These are phyloP conservation scores for Ilyonectria destructans DNA, from an alignment of 2,329 filamentous ascomycete species.

Conservation along the genomic window DNA sequence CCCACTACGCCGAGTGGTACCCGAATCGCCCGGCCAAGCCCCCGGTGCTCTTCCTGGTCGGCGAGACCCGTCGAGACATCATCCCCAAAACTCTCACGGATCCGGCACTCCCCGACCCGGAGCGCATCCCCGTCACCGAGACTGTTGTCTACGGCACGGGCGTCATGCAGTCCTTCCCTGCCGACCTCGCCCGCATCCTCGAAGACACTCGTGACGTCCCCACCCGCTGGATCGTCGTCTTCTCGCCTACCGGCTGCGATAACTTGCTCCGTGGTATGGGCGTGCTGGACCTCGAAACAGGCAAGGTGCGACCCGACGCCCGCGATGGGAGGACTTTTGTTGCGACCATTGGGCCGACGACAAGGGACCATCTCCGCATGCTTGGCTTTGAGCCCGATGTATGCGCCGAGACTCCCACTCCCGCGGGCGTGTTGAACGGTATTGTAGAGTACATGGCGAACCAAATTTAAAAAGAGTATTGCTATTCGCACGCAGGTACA, in stretches of 20 bases:
- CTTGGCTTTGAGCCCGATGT: constrained; percentile 82
- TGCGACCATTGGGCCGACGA: constrained; percentile 95
- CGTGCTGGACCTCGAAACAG: constrained; percentile 64
- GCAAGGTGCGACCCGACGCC: constrained; percentile 53
- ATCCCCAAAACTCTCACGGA: constrained; percentile 87
- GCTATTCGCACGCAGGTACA: too few species aligned
- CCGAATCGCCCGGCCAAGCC: constrained; percentile 63
- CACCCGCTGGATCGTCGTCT: constrained; percentile 82
- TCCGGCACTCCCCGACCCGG: constrained; percentile 61
- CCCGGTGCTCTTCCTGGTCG: constrained; percentile 88
- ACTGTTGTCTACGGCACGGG: constrained; percentile 89
- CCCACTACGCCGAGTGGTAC: constrained; percentile 78
- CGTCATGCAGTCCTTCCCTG: constrained; percentile 84
- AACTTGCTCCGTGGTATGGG: constrained; percentile 71
- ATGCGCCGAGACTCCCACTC: constrained; percentile 87
- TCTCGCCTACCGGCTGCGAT: constrained; percentile 78
- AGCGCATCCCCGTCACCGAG: constrained; percentile 81
- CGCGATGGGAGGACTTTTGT: constrained; percentile 71
- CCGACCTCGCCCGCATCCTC: constrained; percentile 73
- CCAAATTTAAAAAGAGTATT: constrained; percentile 33
- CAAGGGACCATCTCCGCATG: constrained; percentile 79
- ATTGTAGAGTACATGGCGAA: constrained; percentile 65
- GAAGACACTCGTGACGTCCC: constrained; percentile 58
- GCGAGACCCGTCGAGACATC: constrained; percentile 90
- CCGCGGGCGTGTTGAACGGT: constrained; percentile 81